Conservation (phyloP, 164 flowering plant genomes). For the Malania oleifera region DNA sequence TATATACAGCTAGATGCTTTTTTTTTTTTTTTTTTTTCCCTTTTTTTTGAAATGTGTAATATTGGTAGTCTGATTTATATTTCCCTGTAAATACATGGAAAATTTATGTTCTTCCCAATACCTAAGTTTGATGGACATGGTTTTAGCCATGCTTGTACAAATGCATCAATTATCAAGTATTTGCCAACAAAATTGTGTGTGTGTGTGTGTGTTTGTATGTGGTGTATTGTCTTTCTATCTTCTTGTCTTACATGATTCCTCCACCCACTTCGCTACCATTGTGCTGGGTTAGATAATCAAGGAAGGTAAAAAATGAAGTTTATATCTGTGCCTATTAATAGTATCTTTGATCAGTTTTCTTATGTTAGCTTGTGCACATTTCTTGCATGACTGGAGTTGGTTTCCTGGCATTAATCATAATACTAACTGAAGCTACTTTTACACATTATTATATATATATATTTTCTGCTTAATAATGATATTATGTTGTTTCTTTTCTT, state of each 20-base stretch:
- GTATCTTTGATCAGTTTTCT: neutral
- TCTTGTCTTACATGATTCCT: too few species aligned
- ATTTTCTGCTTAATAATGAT: neutral
- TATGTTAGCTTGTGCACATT: neutral
- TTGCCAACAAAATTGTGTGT: neutral
- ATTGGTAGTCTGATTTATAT: neutral
- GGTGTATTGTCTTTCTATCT: too few species aligned
- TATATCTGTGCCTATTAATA: too few species aligned
- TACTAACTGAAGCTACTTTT: neutral
- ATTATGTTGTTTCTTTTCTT: constrained; percentile 4
- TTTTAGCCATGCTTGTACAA: neutral
- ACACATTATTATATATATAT: neutral
- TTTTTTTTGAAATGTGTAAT: neutral
- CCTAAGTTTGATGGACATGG: neutral
- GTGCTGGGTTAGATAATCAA: too few species aligned
- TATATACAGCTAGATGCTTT: neutral
- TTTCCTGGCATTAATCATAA: neutral
- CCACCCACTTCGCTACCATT: too few species aligned
- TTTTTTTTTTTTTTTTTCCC: neutral
- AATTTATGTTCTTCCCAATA: neutral
- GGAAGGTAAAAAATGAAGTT: too few species aligned
- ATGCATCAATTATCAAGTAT: neutral
- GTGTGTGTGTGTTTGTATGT: neutral
- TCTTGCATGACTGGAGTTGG: neutral
- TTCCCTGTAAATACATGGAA: neutral